Evolutionary conservation across 305 asterid species (phyloP), one percentile per base, ranked within the genome.

Genomic region (Plantago coronopus): DNA sequence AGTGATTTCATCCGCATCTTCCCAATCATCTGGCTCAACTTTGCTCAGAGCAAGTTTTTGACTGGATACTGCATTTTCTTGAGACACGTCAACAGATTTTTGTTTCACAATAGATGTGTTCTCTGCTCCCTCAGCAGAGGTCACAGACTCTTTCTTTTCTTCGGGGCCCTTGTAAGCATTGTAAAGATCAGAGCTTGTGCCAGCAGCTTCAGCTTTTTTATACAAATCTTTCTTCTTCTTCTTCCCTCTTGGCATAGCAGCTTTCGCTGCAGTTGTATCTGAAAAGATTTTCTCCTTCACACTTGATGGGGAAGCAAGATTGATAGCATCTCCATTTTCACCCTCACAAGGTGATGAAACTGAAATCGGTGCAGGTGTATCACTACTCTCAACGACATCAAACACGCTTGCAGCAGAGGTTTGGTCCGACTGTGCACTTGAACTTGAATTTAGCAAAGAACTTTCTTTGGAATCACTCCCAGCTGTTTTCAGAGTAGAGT

Each of bases 21-120:
- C 98, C 98, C 97, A 89, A 74, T 93, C 96, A 71, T 93, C 97
- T 27, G 87, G 95, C 76, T 85, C 98, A 21, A 60, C 71, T 74
- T 87, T 85, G 73, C 60, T 68, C 70, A 57, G 78, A 62, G 74
- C 48, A 71, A 69, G 70, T 64, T 77, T 78, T 63, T 80, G 77
- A 49, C 65, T 34, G 38, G 76, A 61, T 44, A 15, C 65, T 55
- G 61, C 64, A 57, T 81, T 81, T 29, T 75, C 76, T 34, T 60
- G 77, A 51, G 81, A 63, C 51, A 48, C 70, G 59, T 74, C 72
- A 5, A 62, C 59, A 64, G 81, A 54, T 68, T 60, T 54, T 67
- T 66, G 78, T 65, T 73, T 74, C 42, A 66, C 54, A 23, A 59
- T 63, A 69, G 83, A 70, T 70, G 69, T 44, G 62, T 63, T 69